These are phyloP conservation scores for Candida smagusa DNA, from an alignment of 1,139 yeast genomes.

Conservation along the genomic window DNA sequence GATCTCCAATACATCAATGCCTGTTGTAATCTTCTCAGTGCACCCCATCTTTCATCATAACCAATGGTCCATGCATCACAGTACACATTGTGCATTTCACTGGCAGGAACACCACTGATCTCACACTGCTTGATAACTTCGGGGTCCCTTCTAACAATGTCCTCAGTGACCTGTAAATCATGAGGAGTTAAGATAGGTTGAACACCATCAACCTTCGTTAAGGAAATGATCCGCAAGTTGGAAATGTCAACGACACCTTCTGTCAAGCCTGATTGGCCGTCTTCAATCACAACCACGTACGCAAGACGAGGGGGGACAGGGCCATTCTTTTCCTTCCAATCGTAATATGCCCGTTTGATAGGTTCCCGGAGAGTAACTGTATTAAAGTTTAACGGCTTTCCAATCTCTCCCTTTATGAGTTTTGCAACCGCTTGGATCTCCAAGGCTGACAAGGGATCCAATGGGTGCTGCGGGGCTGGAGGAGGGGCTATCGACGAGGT, in stretches of 20 bases:
- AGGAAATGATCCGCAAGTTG: conserved; percentile 42
- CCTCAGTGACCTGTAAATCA: conserved; percentile 64
- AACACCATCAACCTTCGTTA: conserved; percentile 52
- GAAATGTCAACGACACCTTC: conserved; percentile 68
- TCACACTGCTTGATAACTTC: conserved; percentile 70
- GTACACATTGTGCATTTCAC: conserved; percentile 67
- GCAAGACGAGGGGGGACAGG: conserved; percentile 66
- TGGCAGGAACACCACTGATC: conserved; percentile 61
- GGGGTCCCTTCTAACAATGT: conserved; percentile 63
- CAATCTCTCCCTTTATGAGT: conserved; percentile 43
- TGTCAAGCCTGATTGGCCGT: conserved; percentile 57
- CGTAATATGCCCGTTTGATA: conserved; percentile 54
- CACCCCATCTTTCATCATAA: conserved; percentile 81
- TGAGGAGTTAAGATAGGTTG: conserved; percentile 75
- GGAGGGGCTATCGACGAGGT: conserved; percentile 52
- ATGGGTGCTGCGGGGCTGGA: conserved; percentile 58
- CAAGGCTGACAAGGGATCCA: conserved; percentile 64
- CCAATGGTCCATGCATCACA: conserved; percentile 89
- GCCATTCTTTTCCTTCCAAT: conserved; percentile 64
- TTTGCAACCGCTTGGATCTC: conserved; percentile 49
- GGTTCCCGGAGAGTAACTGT: conserved; percentile 74
- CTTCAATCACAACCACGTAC: conserved; percentile 60
- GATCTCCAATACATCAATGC: conserved; percentile 76
- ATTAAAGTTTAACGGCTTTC: conserved; percentile 55
- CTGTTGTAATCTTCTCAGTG: conserved; percentile 72